A percentile compares a stretch with the other conserved stretches of the same genome.
phyloP scores from a whole-genome alignment of 2,329 filamentous ascomycete genomes.

The Botrytis squamosa region DNA sequence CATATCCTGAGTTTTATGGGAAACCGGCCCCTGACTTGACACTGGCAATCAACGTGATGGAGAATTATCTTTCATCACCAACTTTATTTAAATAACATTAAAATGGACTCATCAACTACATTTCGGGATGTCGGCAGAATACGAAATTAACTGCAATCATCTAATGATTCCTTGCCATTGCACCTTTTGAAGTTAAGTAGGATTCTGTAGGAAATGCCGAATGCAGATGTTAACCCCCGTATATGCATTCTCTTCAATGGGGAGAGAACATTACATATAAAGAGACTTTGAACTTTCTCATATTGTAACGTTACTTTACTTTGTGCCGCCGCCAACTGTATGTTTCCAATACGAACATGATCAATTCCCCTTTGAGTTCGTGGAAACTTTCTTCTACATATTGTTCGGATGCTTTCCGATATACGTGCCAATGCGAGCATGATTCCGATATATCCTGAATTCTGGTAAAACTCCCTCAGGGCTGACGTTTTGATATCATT shows the following conservation, averaged over 20 bases:
- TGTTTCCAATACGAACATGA: background rate
- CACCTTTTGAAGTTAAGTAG: background rate
- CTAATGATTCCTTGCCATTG: background rate
- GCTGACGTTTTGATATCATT: background rate
- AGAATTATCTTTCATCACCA: background rate
- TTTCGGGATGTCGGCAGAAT: background rate
- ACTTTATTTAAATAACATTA: background rate
- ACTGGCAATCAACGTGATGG: background rate
- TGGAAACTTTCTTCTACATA: background rate
- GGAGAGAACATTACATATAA: background rate
- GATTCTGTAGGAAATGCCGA: background rate
- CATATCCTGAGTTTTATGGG: background rate
- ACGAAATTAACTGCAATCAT: background rate
- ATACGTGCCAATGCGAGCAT: background rate
- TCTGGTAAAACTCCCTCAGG: background rate
- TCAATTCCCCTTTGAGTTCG: background rate
- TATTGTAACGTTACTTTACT: background rate
- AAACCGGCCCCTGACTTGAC: too few species aligned
- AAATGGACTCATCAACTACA: background rate
- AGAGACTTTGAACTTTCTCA: background rate
- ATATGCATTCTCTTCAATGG: background rate
- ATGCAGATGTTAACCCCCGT: background rate
- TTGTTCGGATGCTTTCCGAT: background rate
- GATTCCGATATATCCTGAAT: background rate
- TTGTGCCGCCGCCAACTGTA: background rate